Percentiles rank a stretch among this genome's conserved stretches.
Evolutionary conservation across 148 eudicot genomes (phyloP).

Genomic region (Camellia japonica): DNA sequence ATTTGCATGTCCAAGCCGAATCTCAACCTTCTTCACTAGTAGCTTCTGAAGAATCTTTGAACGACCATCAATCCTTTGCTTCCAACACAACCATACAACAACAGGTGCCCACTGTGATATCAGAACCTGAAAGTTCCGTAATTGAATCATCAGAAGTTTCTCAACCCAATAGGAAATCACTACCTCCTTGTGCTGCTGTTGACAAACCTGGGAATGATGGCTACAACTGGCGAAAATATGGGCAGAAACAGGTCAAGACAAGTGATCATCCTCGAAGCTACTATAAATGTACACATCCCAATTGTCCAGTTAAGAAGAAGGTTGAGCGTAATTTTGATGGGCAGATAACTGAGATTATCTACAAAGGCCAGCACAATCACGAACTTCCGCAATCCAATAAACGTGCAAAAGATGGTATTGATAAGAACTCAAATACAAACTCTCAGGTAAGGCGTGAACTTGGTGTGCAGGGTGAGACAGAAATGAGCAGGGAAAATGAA

Average conservation of each 20-base stretch:
- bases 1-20: slow-evolving; percentile 46
- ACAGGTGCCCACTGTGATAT: slow-evolving; percentile 15
- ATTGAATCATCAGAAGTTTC: slow-evolving; percentile 36
- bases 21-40: slow-evolving; percentile 25
- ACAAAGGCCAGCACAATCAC: slow-evolving; percentile 80
- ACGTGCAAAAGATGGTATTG: slow-evolving; percentile 24
- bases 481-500: slow-evolving; percentile 25
- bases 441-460: slow-evolving; percentile 20
- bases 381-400: slow-evolving; percentile 47
- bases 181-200: slow-evolving; percentile 22
- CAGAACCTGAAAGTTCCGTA: slow-evolving; percentile 32
- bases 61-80: slow-evolving; percentile 16
- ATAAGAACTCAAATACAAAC: slow-evolving; percentile 14
- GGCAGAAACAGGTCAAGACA: slow-evolving; percentile 84
- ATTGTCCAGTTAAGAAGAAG: slow-evolving; percentile 83
- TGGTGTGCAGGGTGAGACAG: slow-evolving; percentile 26
- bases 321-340: slow-evolving; percentile 72
- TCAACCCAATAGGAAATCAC: slow-evolving; percentile 32
- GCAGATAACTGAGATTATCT: slow-evolving; percentile 74
- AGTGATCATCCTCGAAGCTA: slow-evolving; percentile 84
- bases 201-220: slow-evolving; percentile 72
- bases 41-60: slow-evolving; percentile 17
- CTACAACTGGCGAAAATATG: slow-evolving; percentile 90
- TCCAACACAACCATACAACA: slow-evolving; percentile 16
- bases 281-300: slow-evolving; percentile 63